phyloP scores from a whole-genome alignment of 2,329 filamentous ascomycete genomes.

The Claviceps sp. region DNA sequence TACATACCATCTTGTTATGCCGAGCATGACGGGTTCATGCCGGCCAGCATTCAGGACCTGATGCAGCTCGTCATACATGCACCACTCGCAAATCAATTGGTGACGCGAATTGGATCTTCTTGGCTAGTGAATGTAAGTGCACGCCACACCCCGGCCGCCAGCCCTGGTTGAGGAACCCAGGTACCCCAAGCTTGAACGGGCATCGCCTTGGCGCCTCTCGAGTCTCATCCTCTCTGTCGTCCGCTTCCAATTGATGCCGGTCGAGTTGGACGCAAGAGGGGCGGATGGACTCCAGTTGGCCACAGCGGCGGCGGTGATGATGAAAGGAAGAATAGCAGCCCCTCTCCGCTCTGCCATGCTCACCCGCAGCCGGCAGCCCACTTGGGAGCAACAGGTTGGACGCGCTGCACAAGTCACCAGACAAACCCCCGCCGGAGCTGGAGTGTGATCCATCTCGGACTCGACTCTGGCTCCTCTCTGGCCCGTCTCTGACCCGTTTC shows the following conservation, averaged over 20 bases:
- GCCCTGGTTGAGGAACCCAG: slow-evolving; percentile 1
- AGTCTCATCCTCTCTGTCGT: not conserved
- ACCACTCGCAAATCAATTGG: not conserved
- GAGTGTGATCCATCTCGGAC: not conserved
- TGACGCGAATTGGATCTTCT: not conserved
- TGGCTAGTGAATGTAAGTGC: not conserved
- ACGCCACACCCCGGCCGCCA: not conserved
- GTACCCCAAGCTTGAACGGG: not conserved
- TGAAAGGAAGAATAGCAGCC: not conserved
- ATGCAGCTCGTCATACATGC: not conserved
- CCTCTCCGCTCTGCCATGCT: not conserved
- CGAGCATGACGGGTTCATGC: not conserved
- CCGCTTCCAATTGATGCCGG: not conserved
- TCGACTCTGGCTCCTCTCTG: not conserved
- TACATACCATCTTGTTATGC: not conserved
- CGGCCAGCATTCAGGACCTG: not conserved
- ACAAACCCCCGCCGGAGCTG: not conserved
- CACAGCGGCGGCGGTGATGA: not conserved
- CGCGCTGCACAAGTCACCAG: slow-evolving; percentile 1
- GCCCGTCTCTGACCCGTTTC: not conserved
- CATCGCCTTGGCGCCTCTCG: slow-evolving; percentile 1
- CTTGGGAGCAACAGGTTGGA: not conserved
- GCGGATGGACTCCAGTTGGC: not conserved
- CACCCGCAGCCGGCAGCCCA: not conserved
- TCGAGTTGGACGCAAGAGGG: not conserved